Base-by-base conservation (phyloP, 2,329 filamentous ascomycete genomes). In the Microsporum ferrugineum region DNA sequence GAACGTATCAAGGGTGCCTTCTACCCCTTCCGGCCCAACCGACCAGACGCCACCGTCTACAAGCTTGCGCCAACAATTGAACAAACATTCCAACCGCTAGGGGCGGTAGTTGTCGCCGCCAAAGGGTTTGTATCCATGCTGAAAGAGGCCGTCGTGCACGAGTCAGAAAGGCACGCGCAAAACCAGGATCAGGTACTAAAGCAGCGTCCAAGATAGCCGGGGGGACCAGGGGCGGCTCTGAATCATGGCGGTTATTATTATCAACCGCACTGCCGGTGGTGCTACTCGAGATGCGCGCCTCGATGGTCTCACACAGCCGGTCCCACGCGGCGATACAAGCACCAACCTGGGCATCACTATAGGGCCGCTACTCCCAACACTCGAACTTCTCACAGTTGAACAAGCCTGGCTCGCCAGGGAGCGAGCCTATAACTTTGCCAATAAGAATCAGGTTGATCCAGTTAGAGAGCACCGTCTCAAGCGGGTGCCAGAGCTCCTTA, bases 281-380 rank as follows among this genome's bases (percentile, higher is more conserved):
- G 27, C 34, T 31, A 23, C 10, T 27, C 10, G 34, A 33, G 10
- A 34, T 49, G 7, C 58, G 58, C 27, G 58, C 33, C 58, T 59
- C 41, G 29, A 59, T 59, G 27, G 58, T 14, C 27, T 29, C 45
- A 38, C 41, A 47, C 17, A 59, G n/a, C 17, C 45, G 27, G 39
- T 59, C 43, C 58, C 58, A 59, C 23, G 58, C 58, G 12, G 43
- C 58, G 43, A 59, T 31, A 34, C 58, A 59, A 29, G 41, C 53
- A 59, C 51, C 58, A 27, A 59, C 58, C 43, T 59, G 58, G 27
- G 17, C n/a, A 7, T 53, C 66, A 60, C 69, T 63, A 49, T 74
- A 73, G 3, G 71, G 65, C 51, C 60, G 65, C 69, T 68, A 72
- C 34, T 65, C 63, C 71, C 71, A 74, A 31, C 66, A 66, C 49